Evolutionary conservation across 345 rosid genomes (phyloP), one percentile per base, ranked within the genome.

Genomic region (Syzygium grande): DNA sequence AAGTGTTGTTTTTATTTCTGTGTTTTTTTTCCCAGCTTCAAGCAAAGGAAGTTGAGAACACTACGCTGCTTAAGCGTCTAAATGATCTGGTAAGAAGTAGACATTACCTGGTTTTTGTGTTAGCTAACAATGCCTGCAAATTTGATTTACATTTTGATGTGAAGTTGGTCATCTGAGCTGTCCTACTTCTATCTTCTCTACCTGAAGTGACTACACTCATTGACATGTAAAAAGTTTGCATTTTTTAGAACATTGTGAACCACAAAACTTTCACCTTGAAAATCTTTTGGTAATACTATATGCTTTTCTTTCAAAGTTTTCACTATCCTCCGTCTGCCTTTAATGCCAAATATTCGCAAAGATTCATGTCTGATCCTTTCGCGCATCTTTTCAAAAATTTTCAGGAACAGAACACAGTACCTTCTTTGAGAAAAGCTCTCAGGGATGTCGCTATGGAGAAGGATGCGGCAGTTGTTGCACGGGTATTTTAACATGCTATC

Each of bases 381-480:
- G 27, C 5, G 41, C 85, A 46, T 84, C 41, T 84, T 2, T 87
- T 86, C 61, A 80, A 51, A 46, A 53, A 88, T 49, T 88, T 91
- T 85, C 91, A 98, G 99, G 99, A 96, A 84, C 97, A 93, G 52
- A 95, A 87, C 86, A 94, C 97, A 30, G 97, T 98, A 63, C 99
- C 99, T 84, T 96, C 99, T 90, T 90, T 98, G 90, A 96, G 99
- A 87, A 96, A 94, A 91, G 98, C 99, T 52, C 94, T 98, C 58
- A 96, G 92, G 94, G 99, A 98, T 91, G 97, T 96, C 85, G 99
- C 99, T 29, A 95, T 96, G 95, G 99, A 98, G 95, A 98, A 98
- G 93, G 99, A 98, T 94, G 99, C 99, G 73, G 98, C 99, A 89
- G 99, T 96, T 91, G 98, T 96, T 91, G 94, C 93, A 89, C 94